Base-by-base conservation (phyloP, 371 early-diverging fungal genomes). In the Syncephalastrum monosporum region DNA sequence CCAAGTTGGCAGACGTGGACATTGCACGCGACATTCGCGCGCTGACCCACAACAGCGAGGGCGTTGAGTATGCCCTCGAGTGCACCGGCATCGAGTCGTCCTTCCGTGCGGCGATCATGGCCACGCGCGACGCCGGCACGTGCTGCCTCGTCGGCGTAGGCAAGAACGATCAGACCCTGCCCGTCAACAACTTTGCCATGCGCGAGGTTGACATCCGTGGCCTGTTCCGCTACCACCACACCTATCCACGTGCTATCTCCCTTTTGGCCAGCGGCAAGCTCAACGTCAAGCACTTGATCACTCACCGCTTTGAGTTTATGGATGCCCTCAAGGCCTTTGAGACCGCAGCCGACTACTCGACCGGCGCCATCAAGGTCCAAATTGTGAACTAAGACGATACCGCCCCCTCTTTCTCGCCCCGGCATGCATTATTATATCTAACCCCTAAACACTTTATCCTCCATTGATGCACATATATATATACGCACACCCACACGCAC, bases 121-220 rank as follows among this genome's bases (percentile, higher is more conserved):
- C 60, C 33, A 60, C 60, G 4, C 54, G 60, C 42, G 60, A 71
- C 25, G 71, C 73, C 57, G 71, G 71, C 41, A 71, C 69, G 50
- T 65, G 73, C 65, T 47, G 71, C 63, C 55, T 65, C 64, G 77
- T 76, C 7, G 77, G 77, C 53, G 72, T 76, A 0, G 77, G 77
- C 41, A 73, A 76, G 64, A 76, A 73, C 16, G 74, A 76, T 19
- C 74, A 73, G 48, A 59, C 64, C 1, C 57, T 76, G 15, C 77
- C 77, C 14, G 77, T 76, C 44, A 73, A 76, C 56, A 73, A 71
- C 56, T 73, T 76, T 69, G 77, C 77, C 16, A 76, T 71, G 74
- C 69, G 74, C 33, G 77, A 76, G 60, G 77, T 76, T 10, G 74
- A 76, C 27, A 73, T 76, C 51, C 54, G 65, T 38, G 77, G 77